Percentiles rank a stretch among this genome's conserved stretches.
phyloP scores from a whole-genome alignment of 2,329 filamentous ascomycete species.

The Hirsutella rhossiliensis region DNA sequence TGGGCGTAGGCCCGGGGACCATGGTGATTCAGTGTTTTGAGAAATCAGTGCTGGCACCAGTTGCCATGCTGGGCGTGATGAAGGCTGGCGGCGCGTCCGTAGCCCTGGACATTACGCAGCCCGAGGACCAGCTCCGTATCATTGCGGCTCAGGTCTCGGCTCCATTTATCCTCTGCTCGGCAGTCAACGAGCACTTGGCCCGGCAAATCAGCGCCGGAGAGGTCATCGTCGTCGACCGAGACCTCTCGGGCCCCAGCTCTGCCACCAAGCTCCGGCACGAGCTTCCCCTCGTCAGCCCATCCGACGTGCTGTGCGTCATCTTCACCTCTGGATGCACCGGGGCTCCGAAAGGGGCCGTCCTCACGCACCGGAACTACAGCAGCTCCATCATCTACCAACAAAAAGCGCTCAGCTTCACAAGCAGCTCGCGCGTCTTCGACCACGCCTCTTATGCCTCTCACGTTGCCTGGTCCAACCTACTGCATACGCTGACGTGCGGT shows the following conservation, averaged over 20 bases:
- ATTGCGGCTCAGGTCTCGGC: slow-evolving; percentile 8
- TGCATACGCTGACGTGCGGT: background rate
- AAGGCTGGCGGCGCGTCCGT: slow-evolving; percentile 12
- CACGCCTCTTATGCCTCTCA: slow-evolving; percentile 2
- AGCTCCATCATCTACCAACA: slow-evolving; percentile 5
- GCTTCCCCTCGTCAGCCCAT: slow-evolving; percentile 5
- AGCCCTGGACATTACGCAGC: slow-evolving; percentile 13
- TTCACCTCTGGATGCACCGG: slow-evolving; percentile 39
- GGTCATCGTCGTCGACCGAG: slow-evolving; percentile 1
- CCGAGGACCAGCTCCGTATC: slow-evolving; percentile 6
- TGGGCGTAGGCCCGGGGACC: slow-evolving; percentile 14
- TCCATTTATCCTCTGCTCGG: slow-evolving; percentile 9
- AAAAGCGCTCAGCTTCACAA: slow-evolving; percentile 3
- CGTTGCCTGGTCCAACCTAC: background rate
- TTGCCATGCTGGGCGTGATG: slow-evolving; percentile 11
- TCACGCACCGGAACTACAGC: slow-evolving; percentile 9
- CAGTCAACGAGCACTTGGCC: slow-evolving; percentile 2
- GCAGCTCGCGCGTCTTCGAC: slow-evolving; percentile 5
- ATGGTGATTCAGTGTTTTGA: slow-evolving; percentile 11
- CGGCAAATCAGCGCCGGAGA: slow-evolving; percentile 1
- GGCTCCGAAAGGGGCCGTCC: slow-evolving; percentile 36
- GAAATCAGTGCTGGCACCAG: slow-evolving; percentile 10
- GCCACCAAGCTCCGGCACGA: background rate
- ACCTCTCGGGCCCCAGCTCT: background rate
- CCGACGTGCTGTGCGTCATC: slow-evolving; percentile 21